A percentile compares a stretch with the other conserved stretches of the same genome.
Conservation (phyloP, 805 yeast species). For the Spathaspora gorwiae region DNA sequence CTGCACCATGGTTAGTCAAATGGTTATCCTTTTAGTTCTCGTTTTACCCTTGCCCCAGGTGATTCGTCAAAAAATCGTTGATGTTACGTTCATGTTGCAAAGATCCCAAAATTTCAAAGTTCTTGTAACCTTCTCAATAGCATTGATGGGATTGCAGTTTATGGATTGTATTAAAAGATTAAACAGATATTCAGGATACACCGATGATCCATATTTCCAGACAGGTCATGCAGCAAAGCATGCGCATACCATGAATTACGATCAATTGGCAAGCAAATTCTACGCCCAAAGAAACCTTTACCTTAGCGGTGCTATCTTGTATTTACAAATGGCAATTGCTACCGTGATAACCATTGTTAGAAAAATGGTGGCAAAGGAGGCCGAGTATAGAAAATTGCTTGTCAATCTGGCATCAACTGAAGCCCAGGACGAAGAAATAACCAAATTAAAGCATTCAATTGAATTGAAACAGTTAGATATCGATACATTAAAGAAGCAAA, state of each 20-base stretch:
- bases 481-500: slow-evolving; percentile 46
- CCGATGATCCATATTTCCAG: slow-evolving; percentile 19
- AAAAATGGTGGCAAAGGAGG: slow-evolving; percentile 47
- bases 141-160: slow-evolving; percentile 47
- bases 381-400: slow-evolving; percentile 19
- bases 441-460: slow-evolving; percentile 33
- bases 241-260: slow-evolving; percentile 32
- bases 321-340: slow-evolving; percentile 49
- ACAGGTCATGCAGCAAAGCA: slow-evolving; percentile 5
- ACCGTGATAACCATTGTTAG: slow-evolving; percentile 50
- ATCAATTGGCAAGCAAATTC: slow-evolving; percentile 54
- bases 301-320: slow-evolving; percentile 59
- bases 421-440: slow-evolving; percentile 20
- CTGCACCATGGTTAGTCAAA: slow-evolving; percentile 46
- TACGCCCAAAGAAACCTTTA: slow-evolving; percentile 62
- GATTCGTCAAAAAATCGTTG: slow-evolving; percentile 41
- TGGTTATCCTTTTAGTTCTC: slow-evolving; percentile 43
- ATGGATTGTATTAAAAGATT: slow-evolving; percentile 50
- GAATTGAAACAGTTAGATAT: slow-evolving; percentile 40
- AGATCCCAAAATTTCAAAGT: slow-evolving; percentile 41
- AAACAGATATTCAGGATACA: slow-evolving; percentile 16
- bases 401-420: slow-evolving; percentile 1
- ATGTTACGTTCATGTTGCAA: slow-evolving; percentile 29
- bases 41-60: slow-evolving; percentile 53
- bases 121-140: slow-evolving; percentile 35